Evolutionary conservation across 768 basidiomycete genomes (phyloP).

Genomic region (Leccinum arenicola): DNA sequence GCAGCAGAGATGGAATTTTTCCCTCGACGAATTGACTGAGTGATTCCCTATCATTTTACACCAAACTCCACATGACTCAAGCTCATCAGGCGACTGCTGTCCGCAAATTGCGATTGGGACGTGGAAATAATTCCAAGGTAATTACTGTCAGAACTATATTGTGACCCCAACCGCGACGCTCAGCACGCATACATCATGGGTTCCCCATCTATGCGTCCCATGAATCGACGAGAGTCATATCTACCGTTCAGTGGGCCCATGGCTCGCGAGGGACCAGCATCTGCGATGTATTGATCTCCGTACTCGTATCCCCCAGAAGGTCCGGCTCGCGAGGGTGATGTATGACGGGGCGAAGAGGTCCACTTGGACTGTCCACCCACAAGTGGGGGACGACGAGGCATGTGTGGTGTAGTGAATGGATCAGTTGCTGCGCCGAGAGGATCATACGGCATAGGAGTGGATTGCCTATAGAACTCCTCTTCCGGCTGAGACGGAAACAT

Average conservation of each 20-base stretch:
- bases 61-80: too few relatives aligned
- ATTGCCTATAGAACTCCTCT: not conserved
- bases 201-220: not conserved
- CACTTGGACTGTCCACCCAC: not conserved
- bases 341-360: not conserved
- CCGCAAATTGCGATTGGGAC: not conserved
- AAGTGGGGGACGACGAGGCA: slow-evolving; percentile 1
- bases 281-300: not conserved
- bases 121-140: not conserved
- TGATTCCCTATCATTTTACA: too few relatives aligned
- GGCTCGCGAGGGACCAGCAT: slow-evolving; percentile 3
- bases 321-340: not conserved
- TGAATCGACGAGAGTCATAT: not conserved
- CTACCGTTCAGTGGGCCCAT: not conserved
- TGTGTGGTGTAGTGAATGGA: not conserved
- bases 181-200: not conserved
- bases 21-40: not conserved
- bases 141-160: not conserved
- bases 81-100: too few relatives aligned
- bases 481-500: slow-evolving; percentile 1
- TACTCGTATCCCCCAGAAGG: not conserved
- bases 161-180: too few relatives aligned
- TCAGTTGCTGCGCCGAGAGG: not conserved
- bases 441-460: not conserved
- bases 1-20: not conserved